phyloP scores from a whole-genome alignment of 2,329 filamentous ascomycete genomes.

The Pseudogymnoascus sp. region DNA sequence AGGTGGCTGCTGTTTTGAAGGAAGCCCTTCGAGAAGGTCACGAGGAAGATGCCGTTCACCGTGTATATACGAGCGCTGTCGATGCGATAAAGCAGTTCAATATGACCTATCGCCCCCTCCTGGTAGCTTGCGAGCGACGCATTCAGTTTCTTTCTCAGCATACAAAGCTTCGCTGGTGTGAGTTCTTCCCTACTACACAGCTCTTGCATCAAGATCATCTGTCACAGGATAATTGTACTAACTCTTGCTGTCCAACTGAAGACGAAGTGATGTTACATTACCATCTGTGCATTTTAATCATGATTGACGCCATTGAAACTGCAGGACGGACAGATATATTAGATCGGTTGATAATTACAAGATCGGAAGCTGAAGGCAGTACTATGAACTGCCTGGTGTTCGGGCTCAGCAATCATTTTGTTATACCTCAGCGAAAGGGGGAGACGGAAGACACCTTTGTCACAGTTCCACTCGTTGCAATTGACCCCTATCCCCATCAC shows the following conservation, averaged over 20 bases:
- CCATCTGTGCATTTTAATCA: conserved; percentile 24
- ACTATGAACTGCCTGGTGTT: conserved; percentile 25
- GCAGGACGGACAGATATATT: conserved; percentile 24
- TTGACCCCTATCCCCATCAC: conserved; percentile 29
- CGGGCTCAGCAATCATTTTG: conserved; percentile 24
- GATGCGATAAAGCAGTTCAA: conserved; percentile 26
- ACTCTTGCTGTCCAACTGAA: conserved; percentile 9
- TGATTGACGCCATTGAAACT: conserved; percentile 25
- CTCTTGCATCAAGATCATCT: background rate
- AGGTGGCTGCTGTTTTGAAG: conserved; percentile 26
- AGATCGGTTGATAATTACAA: conserved; percentile 18
- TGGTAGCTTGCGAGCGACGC: conserved; percentile 24
- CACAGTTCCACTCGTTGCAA: conserved; percentile 23
- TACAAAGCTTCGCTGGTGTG: conserved; percentile 27
- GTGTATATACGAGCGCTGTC: conserved; percentile 22
- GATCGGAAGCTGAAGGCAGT: conserved; percentile 22
- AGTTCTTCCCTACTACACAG: conserved; percentile 18
- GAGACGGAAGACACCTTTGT: conserved; percentile 8
- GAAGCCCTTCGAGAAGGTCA: conserved; percentile 28
- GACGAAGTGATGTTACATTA: conserved; percentile 27
- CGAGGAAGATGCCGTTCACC: conserved; percentile 24
- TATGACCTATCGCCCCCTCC: conserved; percentile 23
- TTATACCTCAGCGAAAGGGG: conserved; percentile 15
- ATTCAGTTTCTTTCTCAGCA: conserved; percentile 26
- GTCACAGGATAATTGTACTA: background rate